Conservation (phyloP, 352 stramenopile genomes). For the Pythium angustatum region DNA sequence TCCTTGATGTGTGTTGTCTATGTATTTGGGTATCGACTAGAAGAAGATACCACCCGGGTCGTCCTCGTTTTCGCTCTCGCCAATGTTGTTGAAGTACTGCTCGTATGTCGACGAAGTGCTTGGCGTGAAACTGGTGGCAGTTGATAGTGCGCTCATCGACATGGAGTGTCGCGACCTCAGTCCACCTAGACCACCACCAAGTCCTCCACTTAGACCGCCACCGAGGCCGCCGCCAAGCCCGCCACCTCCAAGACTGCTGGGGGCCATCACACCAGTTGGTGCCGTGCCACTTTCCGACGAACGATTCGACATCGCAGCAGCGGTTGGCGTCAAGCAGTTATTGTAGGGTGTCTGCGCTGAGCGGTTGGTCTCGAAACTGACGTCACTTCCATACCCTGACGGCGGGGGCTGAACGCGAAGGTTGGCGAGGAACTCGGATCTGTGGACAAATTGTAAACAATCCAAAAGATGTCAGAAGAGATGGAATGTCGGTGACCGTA, state of each 20-base stretch:
- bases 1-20: constrained; percentile 9
- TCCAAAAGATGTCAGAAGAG: constrained; percentile 12
- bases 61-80: constrained; percentile 77
- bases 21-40: constrained; percentile 39
- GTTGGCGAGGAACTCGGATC: constrained; percentile 36
- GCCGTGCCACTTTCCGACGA: constrained; percentile 15
- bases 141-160: constrained; percentile 86
- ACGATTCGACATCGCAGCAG: constrained; percentile 14
- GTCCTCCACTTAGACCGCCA: constrained; percentile 8
- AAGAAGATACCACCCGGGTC: constrained; percentile 88
- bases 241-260: neutral
- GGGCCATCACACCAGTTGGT: constrained; percentile 10
- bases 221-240: constrained; percentile 15
- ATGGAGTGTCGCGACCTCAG: constrained; percentile 66
- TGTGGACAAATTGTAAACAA: constrained; percentile 7
- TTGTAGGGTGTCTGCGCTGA: constrained; percentile 14
- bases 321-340: constrained; percentile 24
- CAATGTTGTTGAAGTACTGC: constrained; percentile 88
- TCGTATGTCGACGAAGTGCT: constrained; percentile 82
- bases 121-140: constrained; percentile 50
- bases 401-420: constrained; percentile 22
- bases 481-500: neutral
- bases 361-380: constrained; percentile 26
- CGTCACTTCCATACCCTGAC: constrained; percentile 16
- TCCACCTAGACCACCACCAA: constrained; percentile 23